Base-by-base conservation (phyloP, 2,329 filamentous ascomycete species). In the Albophoma yamanashiensis region DNA sequence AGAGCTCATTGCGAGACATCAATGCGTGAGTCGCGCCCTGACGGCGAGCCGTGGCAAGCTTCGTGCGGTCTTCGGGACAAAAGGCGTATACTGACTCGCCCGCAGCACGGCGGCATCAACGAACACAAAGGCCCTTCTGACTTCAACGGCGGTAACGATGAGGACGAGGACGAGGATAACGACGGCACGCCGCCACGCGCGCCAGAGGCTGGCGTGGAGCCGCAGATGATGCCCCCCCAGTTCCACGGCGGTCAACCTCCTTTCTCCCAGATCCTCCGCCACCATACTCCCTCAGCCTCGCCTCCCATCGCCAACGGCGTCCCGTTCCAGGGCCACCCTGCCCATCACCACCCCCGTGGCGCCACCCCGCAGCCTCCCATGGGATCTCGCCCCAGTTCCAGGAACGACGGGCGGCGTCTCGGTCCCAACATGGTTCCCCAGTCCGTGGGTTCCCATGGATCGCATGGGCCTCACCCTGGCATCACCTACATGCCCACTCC, bases 51-150 rank as follows among this genome's bases (percentile, higher is more conserved):
- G 31, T 34, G 50, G 5, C 50, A 4, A 1, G 3, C 12, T 22
- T 20, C 31, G 8, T 14, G 31, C 20, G 9, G 31, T 7, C 27
- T n/a, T 7, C 20, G 17, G 17, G 31, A 11, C 11, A 1, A 4
- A 4, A n/a, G 31, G 15, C 50, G 11, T 15, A 12, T 55, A 59
- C 39, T 59, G 22, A 52, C 36, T 22, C 52, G 38, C 15, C 31
- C 6, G 17, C 72, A 97, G 92, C 96, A 96, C 79, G 92, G 92
- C 68, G 88, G 86, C 61, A 88, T 92, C 53, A 95, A 94, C 74
- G 94, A 99, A 74, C 93, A 97, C 77, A 99, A 97, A 77, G 93
- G 93, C 2, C 94, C 94, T 0, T 82, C 84, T 59, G 94, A 99
- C 75, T 99, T 96, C 75, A 89, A 88, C 70, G 91, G 91, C 65